Conservation (phyloP, 176 grass and related monocot genomes). For the Poa pratensis region DNA sequence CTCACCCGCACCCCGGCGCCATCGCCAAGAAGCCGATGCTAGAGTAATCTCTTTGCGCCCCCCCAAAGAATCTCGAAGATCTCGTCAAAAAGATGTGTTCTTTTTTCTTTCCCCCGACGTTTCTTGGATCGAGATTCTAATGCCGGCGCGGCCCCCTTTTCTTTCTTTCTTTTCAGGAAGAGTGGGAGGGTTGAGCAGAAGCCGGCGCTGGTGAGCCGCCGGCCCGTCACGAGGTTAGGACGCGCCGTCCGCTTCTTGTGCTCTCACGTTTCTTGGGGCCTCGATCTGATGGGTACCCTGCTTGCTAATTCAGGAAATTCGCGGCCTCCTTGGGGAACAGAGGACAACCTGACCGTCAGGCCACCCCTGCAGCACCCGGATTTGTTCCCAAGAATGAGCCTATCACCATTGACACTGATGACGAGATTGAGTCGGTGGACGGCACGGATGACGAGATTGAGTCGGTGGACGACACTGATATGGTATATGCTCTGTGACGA, state of each 20-base stretch:
- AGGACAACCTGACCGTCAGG: conserved; percentile 37
- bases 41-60: conserved; percentile 51
- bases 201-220: conserved; percentile 27
- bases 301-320: conserved; percentile 56
- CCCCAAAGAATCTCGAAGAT: conserved; percentile 11
- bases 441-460: conserved; percentile 45
- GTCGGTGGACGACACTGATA: conserved; percentile 28
- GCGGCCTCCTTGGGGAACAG: conserved; percentile 56
- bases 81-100: not conserved
- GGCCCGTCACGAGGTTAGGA: conserved; percentile 72
- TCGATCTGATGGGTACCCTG: not conserved
- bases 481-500: conserved; percentile 51
- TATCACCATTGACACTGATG: not conserved
- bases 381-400: conserved; percentile 33
- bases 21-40: conserved; percentile 59
- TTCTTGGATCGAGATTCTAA: conserved; percentile 42
- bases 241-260: not conserved
- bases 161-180: conserved; percentile 46
- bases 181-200: conserved; percentile 36
- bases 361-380: not conserved
- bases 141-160: not conserved
- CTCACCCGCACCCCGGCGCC: conserved; percentile 38
- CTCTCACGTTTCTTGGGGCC: conserved; percentile 21
- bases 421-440: not conserved
- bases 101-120: conserved; percentile 29